Conservation (phyloP, 1,139 yeast genomes). For the Candida sp. region DNA sequence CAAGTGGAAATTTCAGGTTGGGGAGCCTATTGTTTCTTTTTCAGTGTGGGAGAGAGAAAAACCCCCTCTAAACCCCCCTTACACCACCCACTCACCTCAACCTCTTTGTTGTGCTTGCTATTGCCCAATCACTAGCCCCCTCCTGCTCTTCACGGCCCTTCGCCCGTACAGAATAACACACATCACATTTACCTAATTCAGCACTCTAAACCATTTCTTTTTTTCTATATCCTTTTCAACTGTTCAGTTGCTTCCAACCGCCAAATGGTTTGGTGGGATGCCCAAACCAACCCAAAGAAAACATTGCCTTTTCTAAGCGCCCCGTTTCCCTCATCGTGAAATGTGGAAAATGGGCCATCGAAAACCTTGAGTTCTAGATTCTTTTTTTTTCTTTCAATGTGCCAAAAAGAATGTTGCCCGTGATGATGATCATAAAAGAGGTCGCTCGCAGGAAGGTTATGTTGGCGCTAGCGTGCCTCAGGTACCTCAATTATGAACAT, state of each 20-base stretch:
- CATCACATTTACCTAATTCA: neutral
- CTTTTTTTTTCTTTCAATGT: neutral
- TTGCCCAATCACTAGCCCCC: neutral
- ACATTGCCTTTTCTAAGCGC: neutral
- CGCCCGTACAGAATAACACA: neutral
- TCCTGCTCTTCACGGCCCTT: neutral
- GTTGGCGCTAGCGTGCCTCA: neutral
- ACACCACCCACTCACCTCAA: neutral
- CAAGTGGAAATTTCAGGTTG: neutral
- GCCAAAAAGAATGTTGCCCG: neutral
- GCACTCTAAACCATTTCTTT: neutral
- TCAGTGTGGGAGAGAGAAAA: neutral
- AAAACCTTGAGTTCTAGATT: neutral
- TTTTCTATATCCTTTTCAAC: neutral
- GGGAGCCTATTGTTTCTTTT: neutral
- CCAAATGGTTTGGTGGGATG: neutral
- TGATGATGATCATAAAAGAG: neutral
- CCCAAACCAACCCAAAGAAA: neutral
- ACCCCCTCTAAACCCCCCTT: neutral
- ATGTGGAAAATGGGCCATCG: neutral
- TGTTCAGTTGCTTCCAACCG: neutral
- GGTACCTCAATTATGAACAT: conserved; percentile 2
- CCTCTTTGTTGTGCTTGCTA: neutral
- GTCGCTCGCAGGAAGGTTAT: neutral
- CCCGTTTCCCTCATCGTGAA: neutral